phyloP scores from a whole-genome alignment of 73 alveolate genomes.

The Tetrahymena thermophila region DNA sequence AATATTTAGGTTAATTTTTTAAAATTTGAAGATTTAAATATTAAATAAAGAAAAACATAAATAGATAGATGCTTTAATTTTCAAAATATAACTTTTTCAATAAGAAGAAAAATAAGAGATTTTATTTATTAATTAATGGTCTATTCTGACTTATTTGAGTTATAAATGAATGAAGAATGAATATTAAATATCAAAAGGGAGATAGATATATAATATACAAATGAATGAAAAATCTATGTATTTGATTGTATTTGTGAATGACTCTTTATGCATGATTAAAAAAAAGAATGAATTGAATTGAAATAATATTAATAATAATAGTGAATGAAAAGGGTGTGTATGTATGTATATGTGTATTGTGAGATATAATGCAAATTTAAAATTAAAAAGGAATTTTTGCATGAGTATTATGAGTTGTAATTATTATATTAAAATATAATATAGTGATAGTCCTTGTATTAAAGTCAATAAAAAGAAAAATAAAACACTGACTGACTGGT shows the following conservation, averaged over 20 bases:
- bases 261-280: neutral
- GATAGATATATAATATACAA: neutral
- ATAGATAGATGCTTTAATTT: neutral
- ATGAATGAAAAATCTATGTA: neutral
- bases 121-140: neutral
- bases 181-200: neutral
- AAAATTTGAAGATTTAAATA: neutral
- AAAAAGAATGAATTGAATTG: neutral
- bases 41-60: neutral
- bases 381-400: neutral
- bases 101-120: neutral
- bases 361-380: neutral
- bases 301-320: neutral
- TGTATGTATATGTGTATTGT: neutral
- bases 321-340: neutral
- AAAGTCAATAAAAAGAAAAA: neutral
- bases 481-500: neutral
- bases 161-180: no score
- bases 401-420: neutral
- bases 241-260: neutral
- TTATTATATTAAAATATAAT: neutral
- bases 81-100: neutral
- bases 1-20: neutral
- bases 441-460: neutral
- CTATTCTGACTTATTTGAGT: neutral